These are phyloP conservation scores for Penicillium macrosclerotiorum DNA, from an alignment of 495 filamentous ascomycete species.

Conservation along the genomic window DNA sequence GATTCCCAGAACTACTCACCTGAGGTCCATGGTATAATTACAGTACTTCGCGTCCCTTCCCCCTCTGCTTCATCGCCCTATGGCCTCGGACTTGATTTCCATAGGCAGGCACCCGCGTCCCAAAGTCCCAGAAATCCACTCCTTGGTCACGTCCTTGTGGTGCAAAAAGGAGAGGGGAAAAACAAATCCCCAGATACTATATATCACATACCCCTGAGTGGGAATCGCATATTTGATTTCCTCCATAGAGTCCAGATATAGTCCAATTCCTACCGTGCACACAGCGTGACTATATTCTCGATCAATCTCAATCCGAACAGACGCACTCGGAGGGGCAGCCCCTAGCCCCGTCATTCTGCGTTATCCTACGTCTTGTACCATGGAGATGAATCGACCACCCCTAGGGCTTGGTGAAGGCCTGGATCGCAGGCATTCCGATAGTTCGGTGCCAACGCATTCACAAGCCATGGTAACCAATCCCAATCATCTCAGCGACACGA, in stretches of 20 bases:
- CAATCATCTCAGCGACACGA: not conserved
- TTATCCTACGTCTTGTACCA: slow-evolving; percentile 1
- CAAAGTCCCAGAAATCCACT: not conserved
- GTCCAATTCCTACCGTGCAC: too few relatives aligned
- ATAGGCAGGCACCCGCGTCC: not conserved
- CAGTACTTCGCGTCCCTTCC: slow-evolving; percentile 1
- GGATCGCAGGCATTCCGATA: slow-evolving; percentile 26
- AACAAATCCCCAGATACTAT: too few relatives aligned
- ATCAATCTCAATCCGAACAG: too few relatives aligned
- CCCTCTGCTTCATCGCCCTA: too few relatives aligned
- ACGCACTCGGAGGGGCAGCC: too few relatives aligned
- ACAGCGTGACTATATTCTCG: too few relatives aligned
- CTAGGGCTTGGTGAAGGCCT: slow-evolving; percentile 12
- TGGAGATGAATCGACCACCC: slow-evolving; percentile 18
- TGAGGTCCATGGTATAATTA: slow-evolving; percentile 7
- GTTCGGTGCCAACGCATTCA: slow-evolving; percentile 10
- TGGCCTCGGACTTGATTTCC: slow-evolving; percentile 12
- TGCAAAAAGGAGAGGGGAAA: not conserved
- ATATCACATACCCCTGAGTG: too few relatives aligned
- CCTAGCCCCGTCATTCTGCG: not conserved
- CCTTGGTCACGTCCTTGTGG: not conserved
- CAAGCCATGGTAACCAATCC: slow-evolving; percentile 12
- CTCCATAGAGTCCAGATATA: too few relatives aligned
- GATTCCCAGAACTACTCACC: too few relatives aligned
- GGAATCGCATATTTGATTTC: too few relatives aligned